These are phyloP conservation scores for Myxozyma lipomycoides DNA, from an alignment of 805 yeast species.

Conservation along the genomic window DNA sequence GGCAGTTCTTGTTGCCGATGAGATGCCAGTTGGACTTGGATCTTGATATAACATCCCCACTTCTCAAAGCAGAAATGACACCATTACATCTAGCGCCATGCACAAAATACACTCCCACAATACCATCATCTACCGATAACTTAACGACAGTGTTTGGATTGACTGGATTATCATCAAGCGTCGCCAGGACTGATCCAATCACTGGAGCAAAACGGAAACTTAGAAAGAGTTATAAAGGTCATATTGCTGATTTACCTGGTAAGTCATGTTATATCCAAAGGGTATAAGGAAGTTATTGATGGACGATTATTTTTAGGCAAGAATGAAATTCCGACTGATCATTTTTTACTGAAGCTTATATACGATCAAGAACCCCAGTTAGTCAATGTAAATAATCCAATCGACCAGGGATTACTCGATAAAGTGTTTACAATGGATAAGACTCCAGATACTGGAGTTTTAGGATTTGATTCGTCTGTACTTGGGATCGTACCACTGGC, in stretches of 20 bases:
- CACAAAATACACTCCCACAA: slow-evolving; percentile 15
- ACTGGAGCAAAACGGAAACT: slow-evolving; percentile 90
- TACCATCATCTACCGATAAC: slow-evolving; percentile 61
- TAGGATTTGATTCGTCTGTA: slow-evolving; percentile 67
- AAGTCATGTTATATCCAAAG: neutral
- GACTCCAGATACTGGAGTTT: slow-evolving; percentile 65
- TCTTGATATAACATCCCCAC: too few relatives aligned
- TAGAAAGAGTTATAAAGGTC: slow-evolving; percentile 92
- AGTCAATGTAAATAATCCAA: neutral
- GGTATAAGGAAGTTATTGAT: slow-evolving; percentile 9
- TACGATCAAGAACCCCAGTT: slow-evolving; percentile 38
- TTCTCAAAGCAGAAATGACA: too few relatives aligned
- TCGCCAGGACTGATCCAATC: slow-evolving; percentile 81
- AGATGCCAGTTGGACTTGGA: too few relatives aligned
- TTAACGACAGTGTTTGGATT: slow-evolving; percentile 66
- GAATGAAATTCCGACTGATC: slow-evolving; percentile 40
- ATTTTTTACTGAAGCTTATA: slow-evolving; percentile 26
- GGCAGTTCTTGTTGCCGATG: too few relatives aligned
- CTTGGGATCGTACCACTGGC: slow-evolving; percentile 41
- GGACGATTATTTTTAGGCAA: slow-evolving; percentile 36
- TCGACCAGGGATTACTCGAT: slow-evolving; percentile 46
- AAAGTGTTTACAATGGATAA: slow-evolving; percentile 57
- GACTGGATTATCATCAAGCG: slow-evolving; percentile 63
- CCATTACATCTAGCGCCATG: slow-evolving; percentile 23
- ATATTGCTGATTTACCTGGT: slow-evolving; percentile 77